phyloP scores from a whole-genome alignment of 2,329 filamentous ascomycete genomes.

The Golovinomyces cichoracearum region DNA sequence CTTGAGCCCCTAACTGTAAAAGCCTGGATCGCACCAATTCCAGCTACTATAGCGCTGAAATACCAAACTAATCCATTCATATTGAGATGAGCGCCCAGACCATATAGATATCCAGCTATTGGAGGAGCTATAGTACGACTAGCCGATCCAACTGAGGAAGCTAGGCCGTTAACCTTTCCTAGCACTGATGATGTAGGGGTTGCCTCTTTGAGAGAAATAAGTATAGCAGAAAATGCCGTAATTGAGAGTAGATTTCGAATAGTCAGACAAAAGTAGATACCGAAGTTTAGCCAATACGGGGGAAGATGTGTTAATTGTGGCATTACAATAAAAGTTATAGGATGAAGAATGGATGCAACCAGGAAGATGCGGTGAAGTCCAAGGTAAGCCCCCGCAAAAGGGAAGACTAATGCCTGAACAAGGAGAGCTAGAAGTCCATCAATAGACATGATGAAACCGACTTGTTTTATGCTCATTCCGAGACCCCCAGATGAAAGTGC shows the following conservation, averaged over 20 bases:
- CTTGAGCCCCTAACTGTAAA: conserved; percentile 17
- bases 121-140: conserved; percentile 43
- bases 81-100: conserved; percentile 29
- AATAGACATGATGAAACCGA: conserved; percentile 34
- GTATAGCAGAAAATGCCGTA: conserved; percentile 34
- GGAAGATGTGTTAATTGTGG: conserved; percentile 32
- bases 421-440: conserved; percentile 33
- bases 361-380: conserved; percentile 34
- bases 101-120: conserved; percentile 35
- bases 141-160: conserved; percentile 37
- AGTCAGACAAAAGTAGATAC: conserved; percentile 24
- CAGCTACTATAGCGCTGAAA: conserved; percentile 29
- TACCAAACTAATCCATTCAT: conserved; percentile 40
- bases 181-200: conserved; percentile 29
- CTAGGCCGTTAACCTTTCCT: conserved; percentile 39
- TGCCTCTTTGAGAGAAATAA: conserved; percentile 42
- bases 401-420: conserved; percentile 34
- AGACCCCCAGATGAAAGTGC: conserved; percentile 29
- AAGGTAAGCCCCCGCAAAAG: conserved; percentile 28
- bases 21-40: conserved; percentile 32
- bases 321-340: conserved; percentile 32
- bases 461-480: conserved; percentile 33
- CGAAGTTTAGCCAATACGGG: conserved; percentile 22
- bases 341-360: conserved; percentile 31
- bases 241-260: conserved; percentile 36